A percentile compares a stretch with the other conserved stretches of the same genome.
phyloP scores from a whole-genome alignment of 1,284 basidiomycete species.

The Microbotryomycetes sp. region DNA sequence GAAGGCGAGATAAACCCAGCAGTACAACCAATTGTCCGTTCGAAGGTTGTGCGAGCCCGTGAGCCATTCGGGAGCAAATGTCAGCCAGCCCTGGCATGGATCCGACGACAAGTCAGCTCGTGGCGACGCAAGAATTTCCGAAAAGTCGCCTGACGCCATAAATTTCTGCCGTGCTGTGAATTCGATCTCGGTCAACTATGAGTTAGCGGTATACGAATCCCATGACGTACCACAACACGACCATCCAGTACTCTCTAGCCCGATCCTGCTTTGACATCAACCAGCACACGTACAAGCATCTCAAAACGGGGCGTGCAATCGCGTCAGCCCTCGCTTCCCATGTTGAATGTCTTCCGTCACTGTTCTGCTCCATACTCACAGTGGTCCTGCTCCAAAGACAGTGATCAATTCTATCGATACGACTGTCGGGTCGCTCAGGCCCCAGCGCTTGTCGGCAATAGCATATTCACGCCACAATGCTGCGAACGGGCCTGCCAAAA shows the following conservation, averaged over 20 bases:
- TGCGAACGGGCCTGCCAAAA: slow-evolving; percentile 46
- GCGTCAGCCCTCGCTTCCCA: too few relatives aligned
- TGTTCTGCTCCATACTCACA: too few relatives aligned
- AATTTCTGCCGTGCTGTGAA: slow-evolving; percentile 5
- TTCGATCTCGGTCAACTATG: neutral
- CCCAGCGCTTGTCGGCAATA: slow-evolving; percentile 72
- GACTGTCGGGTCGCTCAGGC: slow-evolving; percentile 62
- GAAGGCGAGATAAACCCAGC: slow-evolving; percentile 39
- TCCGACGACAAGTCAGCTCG: neutral
- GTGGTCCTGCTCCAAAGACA: slow-evolving; percentile 54
- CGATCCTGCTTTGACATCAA: slow-evolving; percentile 58
- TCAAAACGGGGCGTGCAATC: too few relatives aligned
- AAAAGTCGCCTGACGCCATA: slow-evolving; percentile 47
- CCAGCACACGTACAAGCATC: slow-evolving; percentile 61
- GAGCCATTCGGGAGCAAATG: slow-evolving; percentile 75
- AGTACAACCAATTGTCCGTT: slow-evolving; percentile 54
- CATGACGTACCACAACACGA: slow-evolving; percentile 12
- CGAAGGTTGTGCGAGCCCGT: slow-evolving; percentile 62
- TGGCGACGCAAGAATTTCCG: neutral
- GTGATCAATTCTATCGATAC: slow-evolving; percentile 74
- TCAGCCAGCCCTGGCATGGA: neutral
- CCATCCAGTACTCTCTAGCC: slow-evolving; percentile 67
- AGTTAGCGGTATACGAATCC: neutral
- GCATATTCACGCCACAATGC: slow-evolving; percentile 67
- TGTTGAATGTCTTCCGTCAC: too few relatives aligned